Base-by-base conservation (phyloP, 2,329 filamentous ascomycete genomes). In the Fusarium sp. region DNA sequence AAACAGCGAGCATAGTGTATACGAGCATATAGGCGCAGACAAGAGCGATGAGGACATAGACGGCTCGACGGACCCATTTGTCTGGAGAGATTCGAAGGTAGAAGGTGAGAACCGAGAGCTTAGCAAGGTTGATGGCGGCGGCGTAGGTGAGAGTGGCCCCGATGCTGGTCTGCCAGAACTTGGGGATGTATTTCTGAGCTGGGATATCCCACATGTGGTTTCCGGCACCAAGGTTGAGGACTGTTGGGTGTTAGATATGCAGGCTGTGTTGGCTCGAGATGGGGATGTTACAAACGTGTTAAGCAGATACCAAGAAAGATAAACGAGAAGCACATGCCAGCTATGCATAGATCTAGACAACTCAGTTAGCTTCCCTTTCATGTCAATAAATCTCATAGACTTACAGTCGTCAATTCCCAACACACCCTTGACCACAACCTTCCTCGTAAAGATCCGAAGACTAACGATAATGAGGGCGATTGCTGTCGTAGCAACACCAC, bases 21-120 rank as follows among this genome's bases (percentile, higher is more conserved):
- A 78, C 67, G n/a, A 82, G 23, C 19, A 78, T 80, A 59, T 83
- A 82, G 8, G 78, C 50, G n/a, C 71, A 53, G 46, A 83, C 75
- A 11, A 84, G 68, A 14, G 65, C 63, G 25, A 83, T 80, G 17
- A 58, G 57, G 14, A 44, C 37, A 58, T 68, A 55, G 2, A 75
- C 73, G 5, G 64, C 60, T 22, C 67, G 58, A 37, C 69, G 72
- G 25, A 75, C 67, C n/a, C 58, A 19, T 27, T 58, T 56, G 13
- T 71, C 63, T 6, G 73, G 73, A 0, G 68, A 75, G 44, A 84
- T 82, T 27, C 82, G 77, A 14, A 84, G 76, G 48, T 84, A 84
- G 57, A 82, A 82, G 60, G 78, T 77, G 2, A 84, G 72, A 30
- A 84, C 82, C 0, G 81, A 84, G 0, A 77, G 72, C 64, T 84